A percentile compares a stretch with the other conserved stretches of the same genome.
phyloP scores from a whole-genome alignment of 306 rosid genomes.

The Delonix regia region DNA sequence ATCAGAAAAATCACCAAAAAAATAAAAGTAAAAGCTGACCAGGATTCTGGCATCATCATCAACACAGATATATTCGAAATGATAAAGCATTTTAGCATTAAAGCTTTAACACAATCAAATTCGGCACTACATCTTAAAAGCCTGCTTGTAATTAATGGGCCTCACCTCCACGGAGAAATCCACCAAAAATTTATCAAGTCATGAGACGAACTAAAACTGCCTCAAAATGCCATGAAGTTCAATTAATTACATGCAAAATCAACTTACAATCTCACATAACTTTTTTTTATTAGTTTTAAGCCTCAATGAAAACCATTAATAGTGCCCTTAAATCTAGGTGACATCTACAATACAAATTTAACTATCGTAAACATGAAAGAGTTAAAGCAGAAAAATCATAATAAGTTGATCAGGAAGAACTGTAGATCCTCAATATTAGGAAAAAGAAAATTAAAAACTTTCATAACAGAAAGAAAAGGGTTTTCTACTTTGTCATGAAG shows the following conservation, averaged over 20 bases:
- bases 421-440: background rate
- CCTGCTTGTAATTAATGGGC: background rate
- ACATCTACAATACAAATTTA: background rate
- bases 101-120: background rate
- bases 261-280: background rate
- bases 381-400: background rate
- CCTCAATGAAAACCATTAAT: background rate
- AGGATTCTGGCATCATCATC: constrained; percentile 9
- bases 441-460: background rate
- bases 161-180: background rate
- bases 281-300: background rate
- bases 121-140: background rate
- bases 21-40: constrained; percentile 7
- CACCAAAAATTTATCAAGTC: background rate
- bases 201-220: background rate
- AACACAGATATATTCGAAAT: constrained; percentile 15
- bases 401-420: background rate
- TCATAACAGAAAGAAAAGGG: background rate
- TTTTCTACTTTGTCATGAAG: background rate
- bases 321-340: background rate
- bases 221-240: background rate
- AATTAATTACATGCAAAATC: background rate
- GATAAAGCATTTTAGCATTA: background rate
- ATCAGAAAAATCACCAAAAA: constrained; percentile 26
- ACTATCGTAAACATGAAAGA: background rate